These are phyloP conservation scores for Pythium insidiosum DNA, from an alignment of 352 stramenopile genomes.

Conservation along the genomic window DNA sequence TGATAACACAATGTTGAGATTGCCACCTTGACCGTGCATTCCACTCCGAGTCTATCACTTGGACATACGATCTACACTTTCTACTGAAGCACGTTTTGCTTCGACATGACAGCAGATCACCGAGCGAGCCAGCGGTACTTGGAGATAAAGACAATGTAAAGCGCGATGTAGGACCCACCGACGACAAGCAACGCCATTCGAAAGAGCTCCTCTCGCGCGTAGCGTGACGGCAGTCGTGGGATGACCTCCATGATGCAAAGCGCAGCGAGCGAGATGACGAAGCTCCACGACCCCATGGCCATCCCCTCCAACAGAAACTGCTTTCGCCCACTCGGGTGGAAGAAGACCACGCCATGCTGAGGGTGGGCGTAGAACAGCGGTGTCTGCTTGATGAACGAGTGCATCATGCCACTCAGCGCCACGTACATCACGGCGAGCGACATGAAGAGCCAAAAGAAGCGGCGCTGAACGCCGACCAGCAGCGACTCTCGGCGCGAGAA, in stretches of 20 bases:
- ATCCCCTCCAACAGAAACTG: constrained; percentile 65
- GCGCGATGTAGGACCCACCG: constrained; percentile 32
- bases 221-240: constrained; percentile 19
- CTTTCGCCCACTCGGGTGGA: constrained; percentile 50
- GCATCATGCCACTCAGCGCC: constrained; percentile 49
- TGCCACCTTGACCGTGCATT: too few relatives aligned
- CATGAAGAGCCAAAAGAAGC: constrained; percentile 48
- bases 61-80: too few relatives aligned
- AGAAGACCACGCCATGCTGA: constrained; percentile 43
- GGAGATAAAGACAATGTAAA: constrained; percentile 44
- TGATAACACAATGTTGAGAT: too few relatives aligned
- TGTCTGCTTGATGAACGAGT: constrained; percentile 48
- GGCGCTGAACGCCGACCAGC: constrained; percentile 21
- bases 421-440: constrained; percentile 45
- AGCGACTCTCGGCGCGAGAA: constrained; percentile 33
- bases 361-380: constrained; percentile 44
- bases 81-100: too few relatives aligned
- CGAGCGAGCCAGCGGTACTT: constrained; percentile 59
- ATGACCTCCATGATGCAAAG: constrained; percentile 40
- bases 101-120: too few relatives aligned
- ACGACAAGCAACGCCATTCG: constrained; percentile 30
- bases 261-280: constrained; percentile 39
- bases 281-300: constrained; percentile 53
- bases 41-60: too few relatives aligned
- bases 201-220: constrained; percentile 40